phyloP scores from a whole-genome alignment of 2,329 filamentous ascomycete species.

The Nothophaeocryptopus gaeumannii region DNA sequence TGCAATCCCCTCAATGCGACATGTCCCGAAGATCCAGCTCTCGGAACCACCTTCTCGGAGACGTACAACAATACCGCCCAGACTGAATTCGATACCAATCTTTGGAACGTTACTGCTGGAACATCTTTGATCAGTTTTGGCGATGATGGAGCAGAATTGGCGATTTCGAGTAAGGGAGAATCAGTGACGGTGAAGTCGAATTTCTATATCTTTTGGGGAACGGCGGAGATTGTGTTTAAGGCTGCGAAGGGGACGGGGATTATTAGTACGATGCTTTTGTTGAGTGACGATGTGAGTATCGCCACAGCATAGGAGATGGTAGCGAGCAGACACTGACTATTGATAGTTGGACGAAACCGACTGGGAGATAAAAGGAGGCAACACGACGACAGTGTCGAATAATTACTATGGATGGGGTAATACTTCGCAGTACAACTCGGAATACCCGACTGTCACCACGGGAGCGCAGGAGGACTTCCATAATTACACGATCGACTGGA shows the following conservation, averaged over 20 bases:
- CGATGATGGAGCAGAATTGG: slow-evolving; percentile 62
- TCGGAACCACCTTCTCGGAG: slow-evolving; percentile 62
- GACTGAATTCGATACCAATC: slow-evolving; percentile 37
- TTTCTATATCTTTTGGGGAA: slow-evolving; percentile 85
- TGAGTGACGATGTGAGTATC: slow-evolving; percentile 62
- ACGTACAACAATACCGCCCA: slow-evolving; percentile 61
- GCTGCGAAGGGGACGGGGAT: slow-evolving; percentile 72
- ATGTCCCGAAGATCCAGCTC: slow-evolving; percentile 69
- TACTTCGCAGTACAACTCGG: slow-evolving; percentile 60
- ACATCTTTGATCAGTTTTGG: slow-evolving; percentile 58
- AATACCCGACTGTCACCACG: slow-evolving; percentile 54
- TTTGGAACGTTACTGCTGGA: slow-evolving; percentile 59
- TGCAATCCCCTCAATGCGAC: slow-evolving; percentile 73
- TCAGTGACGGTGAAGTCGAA: slow-evolving; percentile 74
- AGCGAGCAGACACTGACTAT: too few species aligned
- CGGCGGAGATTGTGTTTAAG: slow-evolving; percentile 74
- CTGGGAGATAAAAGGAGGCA: slow-evolving; percentile 75
- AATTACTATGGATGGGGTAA: slow-evolving; percentile 78
- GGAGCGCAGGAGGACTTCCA: slow-evolving; percentile 59
- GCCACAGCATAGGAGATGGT: too few species aligned
- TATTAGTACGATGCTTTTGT: slow-evolving; percentile 76
- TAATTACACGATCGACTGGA: slow-evolving; percentile 73
- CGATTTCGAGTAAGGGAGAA: slow-evolving; percentile 65
- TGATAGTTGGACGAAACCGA: slow-evolving; percentile 73
- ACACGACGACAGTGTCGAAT: slow-evolving; percentile 60